phyloP scores from a whole-genome alignment of 169 alveolate genomes.

The Miamiensis avidus region DNA sequence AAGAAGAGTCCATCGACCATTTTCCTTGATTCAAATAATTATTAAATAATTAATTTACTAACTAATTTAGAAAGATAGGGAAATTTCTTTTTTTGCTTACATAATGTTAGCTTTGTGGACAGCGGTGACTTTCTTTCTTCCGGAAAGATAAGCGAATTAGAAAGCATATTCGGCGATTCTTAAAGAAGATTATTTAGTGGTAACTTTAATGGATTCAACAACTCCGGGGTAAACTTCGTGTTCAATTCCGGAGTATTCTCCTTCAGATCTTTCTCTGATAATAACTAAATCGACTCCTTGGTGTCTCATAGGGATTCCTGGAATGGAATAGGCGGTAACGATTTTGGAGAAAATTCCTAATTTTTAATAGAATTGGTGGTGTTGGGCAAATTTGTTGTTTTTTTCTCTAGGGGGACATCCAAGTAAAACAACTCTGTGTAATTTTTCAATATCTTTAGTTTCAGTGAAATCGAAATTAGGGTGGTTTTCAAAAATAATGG shows the following conservation, averaged over 20 bases:
- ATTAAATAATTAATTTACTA: not conserved
- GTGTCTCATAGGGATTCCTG: constrained; percentile 56
- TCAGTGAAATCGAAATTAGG: constrained; percentile 40
- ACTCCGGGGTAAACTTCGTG: constrained; percentile 76
- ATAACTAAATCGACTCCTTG: constrained; percentile 52
- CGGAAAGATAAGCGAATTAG: constrained; percentile 54
- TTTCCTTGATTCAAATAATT: constrained; percentile 26
- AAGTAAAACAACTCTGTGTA: constrained; percentile 28
- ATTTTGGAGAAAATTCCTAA: constrained; percentile 57
- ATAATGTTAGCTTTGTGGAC: constrained; percentile 73
- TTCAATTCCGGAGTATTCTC: constrained; percentile 70
- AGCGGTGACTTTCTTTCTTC: constrained; percentile 67
- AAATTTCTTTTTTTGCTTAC: constrained; percentile 5
- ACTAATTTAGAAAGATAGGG: not conserved
- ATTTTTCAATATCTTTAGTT: constrained; percentile 19
- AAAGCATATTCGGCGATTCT: constrained; percentile 72
- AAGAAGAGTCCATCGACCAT: constrained; percentile 60
- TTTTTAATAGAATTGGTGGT: constrained; percentile 36
- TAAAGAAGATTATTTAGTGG: constrained; percentile 43
- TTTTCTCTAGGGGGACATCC: constrained; percentile 41
- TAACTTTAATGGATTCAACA: constrained; percentile 60
- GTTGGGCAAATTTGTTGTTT: constrained; percentile 37
- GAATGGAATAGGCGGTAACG: constrained; percentile 50
- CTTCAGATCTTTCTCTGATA: constrained; percentile 71
- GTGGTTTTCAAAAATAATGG: constrained; percentile 37